Evolutionary conservation across 345 rosid species (phyloP).

Genomic region (Toxicodendron radicans): DNA sequence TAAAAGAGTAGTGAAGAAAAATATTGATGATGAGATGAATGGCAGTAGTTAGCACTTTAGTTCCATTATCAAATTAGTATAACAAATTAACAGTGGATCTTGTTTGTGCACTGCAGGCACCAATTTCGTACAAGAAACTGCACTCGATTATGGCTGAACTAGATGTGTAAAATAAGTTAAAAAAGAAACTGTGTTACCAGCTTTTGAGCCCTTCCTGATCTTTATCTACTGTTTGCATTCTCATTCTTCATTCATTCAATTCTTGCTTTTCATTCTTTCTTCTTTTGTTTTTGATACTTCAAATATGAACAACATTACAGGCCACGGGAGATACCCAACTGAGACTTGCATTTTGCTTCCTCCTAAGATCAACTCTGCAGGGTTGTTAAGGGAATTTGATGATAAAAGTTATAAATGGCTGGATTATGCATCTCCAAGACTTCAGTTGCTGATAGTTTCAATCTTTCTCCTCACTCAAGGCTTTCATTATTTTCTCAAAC

Average conservation of each 20-base stretch:
- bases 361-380: not conserved
- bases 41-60: no score
- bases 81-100: not conserved
- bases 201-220: not conserved
- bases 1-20: no score
- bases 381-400: not conserved
- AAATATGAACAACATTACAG: not conserved
- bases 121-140: not conserved
- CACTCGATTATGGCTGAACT: not conserved
- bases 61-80: not conserved
- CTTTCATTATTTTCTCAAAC: slow-evolving; percentile 18
- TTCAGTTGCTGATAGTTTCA: slow-evolving; percentile 16
- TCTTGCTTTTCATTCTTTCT: not conserved
- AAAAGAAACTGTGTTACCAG: not conserved
- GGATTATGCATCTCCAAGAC: slow-evolving; percentile 16
- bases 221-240: no score
- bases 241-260: not conserved
- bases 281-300: no score
- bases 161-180: no score
- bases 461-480: slow-evolving; percentile 20
- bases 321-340: not conserved
- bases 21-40: no score
- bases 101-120: not conserved
- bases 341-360: not conserved
- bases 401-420: not conserved